A percentile compares a stretch with the other conserved stretches of the same genome.
Evolutionary conservation across 139 green algal genomes (phyloP).

Genomic region (Coelastrella sp.): DNA sequence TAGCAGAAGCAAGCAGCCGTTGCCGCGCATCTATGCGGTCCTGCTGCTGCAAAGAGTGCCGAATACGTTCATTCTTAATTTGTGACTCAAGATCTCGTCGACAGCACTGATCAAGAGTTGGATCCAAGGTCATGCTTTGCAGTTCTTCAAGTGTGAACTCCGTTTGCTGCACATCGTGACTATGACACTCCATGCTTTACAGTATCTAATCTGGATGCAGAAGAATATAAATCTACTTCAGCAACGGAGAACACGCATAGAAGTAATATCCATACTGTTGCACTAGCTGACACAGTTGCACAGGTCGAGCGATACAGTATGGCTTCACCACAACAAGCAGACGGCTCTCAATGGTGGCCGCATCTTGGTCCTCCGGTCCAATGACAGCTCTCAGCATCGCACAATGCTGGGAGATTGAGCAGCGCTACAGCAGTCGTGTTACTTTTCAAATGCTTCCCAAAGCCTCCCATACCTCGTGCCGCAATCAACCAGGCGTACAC

Average conservation of each 20-base stretch:
- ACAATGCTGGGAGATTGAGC: too few species aligned
- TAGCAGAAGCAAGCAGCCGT: background rate
- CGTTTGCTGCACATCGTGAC: background rate
- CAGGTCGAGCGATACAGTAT: too few species aligned
- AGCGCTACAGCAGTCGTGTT: too few species aligned
- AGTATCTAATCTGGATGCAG: background rate
- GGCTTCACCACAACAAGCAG: too few species aligned
- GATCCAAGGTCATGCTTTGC: constrained; percentile 28
- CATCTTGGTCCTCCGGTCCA: too few species aligned
- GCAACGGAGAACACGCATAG: too few species aligned
- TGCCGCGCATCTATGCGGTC: constrained; percentile 18
- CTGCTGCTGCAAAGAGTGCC: constrained; percentile 11
- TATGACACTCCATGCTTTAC: background rate
- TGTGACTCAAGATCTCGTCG: constrained; percentile 38
- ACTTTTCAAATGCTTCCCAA: background rate
- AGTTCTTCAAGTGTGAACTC: constrained; percentile 14
- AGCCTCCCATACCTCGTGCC: background rate
- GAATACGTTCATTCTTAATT: constrained; percentile 1
- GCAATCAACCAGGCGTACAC: too few species aligned
- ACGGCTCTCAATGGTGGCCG: too few species aligned
- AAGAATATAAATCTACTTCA: background rate
- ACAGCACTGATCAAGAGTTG: constrained; percentile 33
- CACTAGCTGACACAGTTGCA: too few species aligned
- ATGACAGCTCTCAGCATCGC: too few species aligned
- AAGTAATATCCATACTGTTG: too few species aligned